Base-by-base conservation (phyloP, 2,329 filamentous ascomycete species). In the Ophiocordyceps unilateralis region DNA sequence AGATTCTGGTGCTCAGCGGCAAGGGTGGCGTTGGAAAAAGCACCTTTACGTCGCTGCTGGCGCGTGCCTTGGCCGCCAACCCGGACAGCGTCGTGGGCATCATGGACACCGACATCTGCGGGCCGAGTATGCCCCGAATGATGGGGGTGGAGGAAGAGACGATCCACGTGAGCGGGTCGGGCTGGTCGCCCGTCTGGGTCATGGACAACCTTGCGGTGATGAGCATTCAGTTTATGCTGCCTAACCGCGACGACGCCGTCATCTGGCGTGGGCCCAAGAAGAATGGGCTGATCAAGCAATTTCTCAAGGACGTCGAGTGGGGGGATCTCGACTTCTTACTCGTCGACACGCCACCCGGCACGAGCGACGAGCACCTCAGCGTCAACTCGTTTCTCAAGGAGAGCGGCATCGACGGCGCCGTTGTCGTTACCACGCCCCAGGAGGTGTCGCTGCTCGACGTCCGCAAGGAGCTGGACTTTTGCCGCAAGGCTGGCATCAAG, bases 211-310 rank as follows among this genome's bases (percentile, higher is more conserved):
- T 98, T 4, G 84, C 82, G 2, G 86, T 94, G 41, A 96, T 98
- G 89, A 91, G 83, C 55, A 86, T 98, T 49, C 91, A 98, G 61
- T 98, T 98, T 59, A 93, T 98, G 86, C 69, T 98, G 39, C 91
- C 91, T 0, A 86, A 85, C 54, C 74, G 84, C 40, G 89, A 98
- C 60, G 88, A 94, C 56, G 91, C 91, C 4, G 81, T 98, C 36
- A 98, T 98, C 51, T 98, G 91, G 91, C 76, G 91, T 41, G 91
- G 91, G 0, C 83, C 91, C 3, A 98, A 98, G 74, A 98, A 98
- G 73, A 98, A 96, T 55, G 91, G 91, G 0, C 65, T 98, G 45
- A 96, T 98, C 58, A 98, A 98, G 67, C 84, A 93, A 60, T 98
- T 98, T 53, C 65, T 98, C 42, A 95, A 93, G 67, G 93, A 98